Evolutionary conservation across 2,329 filamentous ascomycete species (phyloP), one percentile per base, ranked within the genome.

Genomic region (Cladosporium sphaerospermum): DNA sequence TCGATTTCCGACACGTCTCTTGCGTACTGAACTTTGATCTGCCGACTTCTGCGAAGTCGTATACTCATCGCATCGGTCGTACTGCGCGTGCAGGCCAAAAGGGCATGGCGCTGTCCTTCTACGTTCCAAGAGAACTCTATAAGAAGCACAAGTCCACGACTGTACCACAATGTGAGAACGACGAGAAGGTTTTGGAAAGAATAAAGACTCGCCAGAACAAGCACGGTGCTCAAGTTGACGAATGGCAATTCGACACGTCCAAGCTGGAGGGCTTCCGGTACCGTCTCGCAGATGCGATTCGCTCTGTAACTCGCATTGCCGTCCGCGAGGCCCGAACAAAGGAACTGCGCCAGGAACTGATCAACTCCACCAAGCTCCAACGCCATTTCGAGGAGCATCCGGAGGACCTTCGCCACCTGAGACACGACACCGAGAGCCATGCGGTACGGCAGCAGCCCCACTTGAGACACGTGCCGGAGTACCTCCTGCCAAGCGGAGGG

Each of bases 341-440:
- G 55, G 92, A 99, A 71, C 79, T 99, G 53, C 82, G 89, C 51
- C 84, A 92, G 68, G 93, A 97, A 69, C 78, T 99, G 10, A 78
- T 96, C 62, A 95, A 95, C 74, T 92, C 86, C 59, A 92, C 97
- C 66, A 96, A 96, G 72, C 75, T 99, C 52, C 91, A 93, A 71
- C 81, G 90, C 48, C 89, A 97, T 75, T 99, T 97, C 65, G 93
- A 97, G 67, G 93, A 99, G 71, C 96, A 99, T 68, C 93, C 93
- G 0, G 83, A 86, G 32, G 92, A 97, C 67, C 74, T 97, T 59
- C 82, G 83, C 36, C 89, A 96, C 67, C 76, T 97, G 60, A 82
- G 92, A 23, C 93, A 99, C 67, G 93, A 99, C 67, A 85, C 85
- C 36, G 92, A 96, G 69, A 77, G 95, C 53, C 81, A 90, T 56